Conservation (phyloP, 2,329 filamentous ascomycete genomes). For the Epichloe scottii region DNA sequence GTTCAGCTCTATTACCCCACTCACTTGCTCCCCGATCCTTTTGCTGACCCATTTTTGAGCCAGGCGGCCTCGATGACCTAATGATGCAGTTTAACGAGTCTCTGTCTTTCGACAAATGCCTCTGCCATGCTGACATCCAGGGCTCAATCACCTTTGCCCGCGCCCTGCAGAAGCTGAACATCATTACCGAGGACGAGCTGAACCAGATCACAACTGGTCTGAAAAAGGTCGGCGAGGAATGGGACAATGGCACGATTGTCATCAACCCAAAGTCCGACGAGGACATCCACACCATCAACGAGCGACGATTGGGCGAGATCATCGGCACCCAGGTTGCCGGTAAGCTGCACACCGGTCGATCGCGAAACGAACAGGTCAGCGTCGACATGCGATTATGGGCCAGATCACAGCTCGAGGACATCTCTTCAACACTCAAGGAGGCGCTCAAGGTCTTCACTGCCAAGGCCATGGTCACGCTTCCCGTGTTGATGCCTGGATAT, state of each 20-base stretch:
- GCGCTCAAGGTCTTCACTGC: background rate
- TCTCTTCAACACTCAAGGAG: conserved; percentile 3
- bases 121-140: conserved; percentile 53
- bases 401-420: conserved; percentile 13
- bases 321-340: conserved; percentile 37
- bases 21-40: background rate
- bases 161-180: conserved; percentile 47
- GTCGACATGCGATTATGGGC: conserved; percentile 61
- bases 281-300: conserved; percentile 39
- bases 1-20: background rate
- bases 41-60: background rate
- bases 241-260: conserved; percentile 15
- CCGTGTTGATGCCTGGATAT: conserved; percentile 16
- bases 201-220: background rate
- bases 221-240: conserved; percentile 11
- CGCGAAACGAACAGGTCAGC: conserved; percentile 61
- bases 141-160: conserved; percentile 54
- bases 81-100: conserved; percentile 46
- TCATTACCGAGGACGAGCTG: conserved; percentile 32
- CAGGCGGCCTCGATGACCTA: conserved; percentile 9
- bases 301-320: conserved; percentile 50
- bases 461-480: background rate
- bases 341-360: conserved; percentile 58
- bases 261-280: conserved; percentile 14
- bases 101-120: conserved; percentile 52